phyloP scores from a whole-genome alignment of 305 asterid species.

The Plantago coronopus region DNA sequence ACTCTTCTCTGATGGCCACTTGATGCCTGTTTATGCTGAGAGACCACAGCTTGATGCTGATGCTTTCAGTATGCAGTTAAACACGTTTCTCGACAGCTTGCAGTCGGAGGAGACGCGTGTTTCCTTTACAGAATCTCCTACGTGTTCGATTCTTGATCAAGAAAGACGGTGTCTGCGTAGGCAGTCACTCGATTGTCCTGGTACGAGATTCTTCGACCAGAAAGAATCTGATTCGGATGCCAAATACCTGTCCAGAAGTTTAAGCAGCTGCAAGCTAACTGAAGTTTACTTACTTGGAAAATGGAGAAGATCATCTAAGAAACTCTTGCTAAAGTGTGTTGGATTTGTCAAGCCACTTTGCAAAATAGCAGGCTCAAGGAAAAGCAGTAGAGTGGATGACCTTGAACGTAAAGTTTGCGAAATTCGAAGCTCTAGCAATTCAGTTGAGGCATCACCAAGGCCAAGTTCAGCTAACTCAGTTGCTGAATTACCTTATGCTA shows the following conservation, averaged over 20 bases:
- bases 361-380: conserved; percentile 28
- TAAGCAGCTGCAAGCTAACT: background rate
- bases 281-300: conserved; percentile 16
- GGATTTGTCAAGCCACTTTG: conserved; percentile 34
- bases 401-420: conserved; percentile 47
- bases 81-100: background rate
- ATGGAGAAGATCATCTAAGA: conserved; percentile 39
- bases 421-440: conserved; percentile 33
- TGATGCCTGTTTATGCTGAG: conserved; percentile 39
- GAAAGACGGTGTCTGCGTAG: background rate
- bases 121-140: background rate
- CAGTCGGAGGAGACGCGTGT: background rate
- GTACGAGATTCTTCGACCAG: background rate
- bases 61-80: conserved; percentile 7
- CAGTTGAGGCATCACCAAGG: conserved; percentile 36
- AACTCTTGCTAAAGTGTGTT: conserved; percentile 31
- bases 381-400: conserved; percentile 46
- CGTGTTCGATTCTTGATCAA: background rate
- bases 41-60: conserved; percentile 20
- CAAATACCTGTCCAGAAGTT: background rate
- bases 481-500: conserved; percentile 26
- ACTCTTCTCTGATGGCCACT: conserved; percentile 52
- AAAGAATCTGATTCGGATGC: background rate
- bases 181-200: background rate
- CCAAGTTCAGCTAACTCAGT: conserved; percentile 34